Base-by-base conservation (phyloP, 2,329 filamentous ascomycete species). In the Botrytis galanthina region DNA sequence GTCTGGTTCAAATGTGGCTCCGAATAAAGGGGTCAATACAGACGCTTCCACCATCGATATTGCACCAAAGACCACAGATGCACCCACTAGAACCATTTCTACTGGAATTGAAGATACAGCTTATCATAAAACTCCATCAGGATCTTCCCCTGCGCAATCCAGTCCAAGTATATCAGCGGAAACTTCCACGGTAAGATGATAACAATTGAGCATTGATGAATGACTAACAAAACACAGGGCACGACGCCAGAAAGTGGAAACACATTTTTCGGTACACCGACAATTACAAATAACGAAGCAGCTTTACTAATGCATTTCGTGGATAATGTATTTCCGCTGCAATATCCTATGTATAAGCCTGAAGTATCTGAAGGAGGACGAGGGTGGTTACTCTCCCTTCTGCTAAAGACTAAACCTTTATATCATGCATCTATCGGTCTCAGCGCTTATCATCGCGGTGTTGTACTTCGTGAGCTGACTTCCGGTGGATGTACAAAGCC, bases 331-430 rank as follows among this genome's bases (percentile, higher is more conserved):
- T 86, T 91, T 75, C 89, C 89, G 2, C 88, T 90, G 76, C 81
- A 91, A 1, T 91, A 89, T 77, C 89, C 89, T 8, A 89, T 90
- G 78, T 91, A 91, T 80, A 84, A 84, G 1, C 89, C 89, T 0
- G 83, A 84, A 3, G 78, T 89, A 9, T 82, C 87, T 5, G 83
- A 87, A 73, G 86, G 87, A n/a, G 89, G 89, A 22, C 85, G 87
- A 67, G 85, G 86, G 39, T 91, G 89, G 89, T 91, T 51, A 85
- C 87, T 44, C 18, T 72, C 71, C 18, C 82, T 89, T 60, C 82
- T 91, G 16, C 84, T 87, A 72, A 85, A 84, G 74, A 90, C 88
- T 80, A 87, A 86, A 75, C 84, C 87, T 1, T 83, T 90, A 32
- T 89, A 87, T 80, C 87, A 90, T 79, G 86, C 87, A 3, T 84